Conservation (phyloP, 2,329 filamentous ascomycete species). For the Ceratocystis albifundus region DNA sequence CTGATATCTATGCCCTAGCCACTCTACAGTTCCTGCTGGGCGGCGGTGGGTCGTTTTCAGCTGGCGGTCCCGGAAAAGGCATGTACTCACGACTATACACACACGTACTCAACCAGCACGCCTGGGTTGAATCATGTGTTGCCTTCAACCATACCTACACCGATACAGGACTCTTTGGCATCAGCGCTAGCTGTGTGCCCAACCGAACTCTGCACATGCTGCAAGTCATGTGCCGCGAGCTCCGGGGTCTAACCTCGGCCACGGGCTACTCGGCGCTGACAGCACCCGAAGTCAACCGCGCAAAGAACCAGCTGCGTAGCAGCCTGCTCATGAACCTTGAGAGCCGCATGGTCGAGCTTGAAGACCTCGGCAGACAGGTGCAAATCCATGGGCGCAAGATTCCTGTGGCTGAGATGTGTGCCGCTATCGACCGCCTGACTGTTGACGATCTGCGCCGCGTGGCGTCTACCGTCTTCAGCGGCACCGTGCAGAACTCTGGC, state of each 20-base stretch:
- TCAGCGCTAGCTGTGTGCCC: conserved; percentile 75
- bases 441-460: conserved; percentile 72
- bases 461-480: conserved; percentile 65
- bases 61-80: conserved; percentile 91
- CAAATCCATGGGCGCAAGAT: conserved; percentile 94
- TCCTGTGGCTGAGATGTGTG: conserved; percentile 86
- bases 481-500: conserved; percentile 62
- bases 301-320: conserved; percentile 91
- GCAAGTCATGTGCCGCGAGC: conserved; percentile 86
- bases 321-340: conserved; percentile 95
- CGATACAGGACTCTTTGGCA: conserved; percentile 89
- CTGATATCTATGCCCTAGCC: conserved; percentile 92
- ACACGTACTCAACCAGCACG: conserved; percentile 93
- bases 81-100: conserved; percentile 99
- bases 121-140: conserved; percentile 91
- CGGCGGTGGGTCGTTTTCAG: conserved; percentile 91
- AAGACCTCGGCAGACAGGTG: conserved; percentile 87
- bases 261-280: conserved; percentile 62
- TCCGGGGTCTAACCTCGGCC: conserved; percentile 65
- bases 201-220: conserved; percentile 71
- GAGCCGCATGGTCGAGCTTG: conserved; percentile 90
- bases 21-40: conserved; percentile 92
- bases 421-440: conserved; percentile 69
- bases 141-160: conserved; percentile 98
- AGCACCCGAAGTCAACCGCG: conserved; percentile 68